Conservation (phyloP, 1,284 basidiomycete genomes). For the Butyriboletus appendiculatus region DNA sequence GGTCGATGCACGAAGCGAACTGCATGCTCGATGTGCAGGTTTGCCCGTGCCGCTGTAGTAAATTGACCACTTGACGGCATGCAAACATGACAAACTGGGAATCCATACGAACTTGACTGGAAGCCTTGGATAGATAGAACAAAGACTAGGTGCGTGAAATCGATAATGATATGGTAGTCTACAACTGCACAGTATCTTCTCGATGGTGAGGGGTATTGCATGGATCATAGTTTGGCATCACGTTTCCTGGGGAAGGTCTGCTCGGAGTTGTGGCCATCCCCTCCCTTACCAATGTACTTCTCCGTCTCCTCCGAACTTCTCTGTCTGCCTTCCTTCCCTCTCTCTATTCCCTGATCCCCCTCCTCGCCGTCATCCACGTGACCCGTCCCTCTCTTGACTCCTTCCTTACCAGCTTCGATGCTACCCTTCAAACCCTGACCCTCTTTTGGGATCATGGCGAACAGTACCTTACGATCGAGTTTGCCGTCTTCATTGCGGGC, state of each 20-base stretch:
- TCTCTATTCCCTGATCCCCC: slow-evolving; percentile 5
- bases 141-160: not conserved
- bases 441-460: slow-evolving; percentile 10
- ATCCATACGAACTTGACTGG: not conserved
- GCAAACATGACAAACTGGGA: not conserved
- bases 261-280: slow-evolving; percentile 11
- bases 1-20: no score
- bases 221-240: slow-evolving; percentile 26
- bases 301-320: slow-evolving; percentile 10
- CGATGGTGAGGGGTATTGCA: slow-evolving; percentile 3
- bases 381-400: not conserved
- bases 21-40: no score
- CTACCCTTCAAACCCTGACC: not conserved
- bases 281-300: slow-evolving; percentile 4
- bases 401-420: slow-evolving; percentile 3
- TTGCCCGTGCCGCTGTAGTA: no score
- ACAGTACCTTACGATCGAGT: slow-evolving; percentile 10
- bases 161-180: not conserved
- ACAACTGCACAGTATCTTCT: not conserved
- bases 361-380: not conserved
- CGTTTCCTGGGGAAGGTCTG: slow-evolving; percentile 13
- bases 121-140: not conserved
- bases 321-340: slow-evolving; percentile 4
- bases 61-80: no score
- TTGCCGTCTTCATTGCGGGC: no score